Evolutionary conservation across 345 rosid species (phyloP).

Genomic region (Citrus inodora): DNA sequence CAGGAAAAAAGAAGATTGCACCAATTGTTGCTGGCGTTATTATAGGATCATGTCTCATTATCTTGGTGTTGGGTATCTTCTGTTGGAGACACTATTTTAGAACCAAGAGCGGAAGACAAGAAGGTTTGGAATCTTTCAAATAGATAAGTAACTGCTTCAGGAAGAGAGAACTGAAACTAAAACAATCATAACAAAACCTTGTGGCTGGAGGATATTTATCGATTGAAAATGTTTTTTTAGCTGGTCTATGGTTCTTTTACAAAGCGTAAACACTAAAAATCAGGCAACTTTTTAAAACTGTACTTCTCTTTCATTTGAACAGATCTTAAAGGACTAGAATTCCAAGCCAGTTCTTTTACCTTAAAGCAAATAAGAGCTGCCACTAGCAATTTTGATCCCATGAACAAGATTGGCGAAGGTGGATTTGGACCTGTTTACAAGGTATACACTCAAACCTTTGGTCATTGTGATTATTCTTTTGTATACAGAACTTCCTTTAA

Average conservation of each 20-base stretch:
- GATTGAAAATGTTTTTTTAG: neutral
- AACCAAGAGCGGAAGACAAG: slow-evolving; percentile 4
- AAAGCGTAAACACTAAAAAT: neutral
- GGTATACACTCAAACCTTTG: slow-evolving; percentile 8
- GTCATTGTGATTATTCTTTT: neutral
- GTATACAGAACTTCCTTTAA: neutral
- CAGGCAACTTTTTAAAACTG: neutral
- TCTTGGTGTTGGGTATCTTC: slow-evolving; percentile 23
- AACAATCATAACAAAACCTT: neutral
- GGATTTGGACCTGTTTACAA: slow-evolving; percentile 29
- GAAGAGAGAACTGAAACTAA: neutral
- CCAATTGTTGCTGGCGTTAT: slow-evolving; percentile 24
- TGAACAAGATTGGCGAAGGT: slow-evolving; percentile 27
- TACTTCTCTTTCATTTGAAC: neutral
- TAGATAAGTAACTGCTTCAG: neutral
- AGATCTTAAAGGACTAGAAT: slow-evolving; percentile 15
- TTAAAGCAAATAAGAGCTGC: slow-evolving; percentile 21
- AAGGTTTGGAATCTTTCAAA: slow-evolving; percentile 14
- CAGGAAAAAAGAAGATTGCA: slow-evolving; percentile 7
- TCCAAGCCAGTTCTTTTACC: slow-evolving; percentile 17
- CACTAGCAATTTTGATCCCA: slow-evolving; percentile 18
- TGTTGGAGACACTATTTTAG: slow-evolving; percentile 32
- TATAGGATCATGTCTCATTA: slow-evolving; percentile 21
- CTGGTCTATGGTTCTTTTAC: neutral
- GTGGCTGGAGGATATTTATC: neutral